Evolutionary conservation across 2,329 filamentous ascomycete genomes (phyloP), one percentile per base, ranked within the genome.

Genomic region (Trichoderma semiorbis): DNA sequence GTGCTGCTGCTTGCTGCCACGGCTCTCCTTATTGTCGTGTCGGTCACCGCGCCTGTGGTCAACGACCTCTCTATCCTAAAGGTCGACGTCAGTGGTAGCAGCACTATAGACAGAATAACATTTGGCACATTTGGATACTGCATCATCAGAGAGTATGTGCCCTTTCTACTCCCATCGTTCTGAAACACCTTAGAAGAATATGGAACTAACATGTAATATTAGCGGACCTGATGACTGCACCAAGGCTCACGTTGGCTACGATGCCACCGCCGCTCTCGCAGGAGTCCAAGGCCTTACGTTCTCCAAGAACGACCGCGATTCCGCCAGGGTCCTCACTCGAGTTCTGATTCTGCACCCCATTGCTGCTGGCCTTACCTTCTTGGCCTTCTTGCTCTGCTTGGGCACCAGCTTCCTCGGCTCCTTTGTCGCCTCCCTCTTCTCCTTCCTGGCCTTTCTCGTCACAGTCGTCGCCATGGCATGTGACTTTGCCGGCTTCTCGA

Each of bases 91-190:
- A 81, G 83, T 74, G 39, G 36, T 7, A 75, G 77, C 30, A 79
- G 78, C 11, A 72, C 75, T 26, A 78, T 74, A 5, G 77, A 80
- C 30, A 76, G 83, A 12, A 79, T 90, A 39, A 83, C 81, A 3
- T 90, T 89, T 78, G 89, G 89, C 58, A 88, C 87, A 0, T 91
- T 90, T 80, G 89, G 89, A 8, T 88, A 85, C 78, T 91, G 89
- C 77, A 75, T 81, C 36, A 74, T 74, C 62, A 74, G 75, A 61
- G 43, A 28, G 75, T 81, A 75, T 74, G 78, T 72, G 3, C 24
- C 32, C 7, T 21, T 10, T 10, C 32, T 12, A 16, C 5, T n/a
- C 1, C 14, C 12, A 18, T 18, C 7, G 3, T 7, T 24, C 7
- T n/a, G 18, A 7, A 62, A 3, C 1, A 7, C n/a, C 3, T 21